Evolutionary conservation across 331 rosid species (phyloP).

Genomic region (Ulmus americana): DNA sequence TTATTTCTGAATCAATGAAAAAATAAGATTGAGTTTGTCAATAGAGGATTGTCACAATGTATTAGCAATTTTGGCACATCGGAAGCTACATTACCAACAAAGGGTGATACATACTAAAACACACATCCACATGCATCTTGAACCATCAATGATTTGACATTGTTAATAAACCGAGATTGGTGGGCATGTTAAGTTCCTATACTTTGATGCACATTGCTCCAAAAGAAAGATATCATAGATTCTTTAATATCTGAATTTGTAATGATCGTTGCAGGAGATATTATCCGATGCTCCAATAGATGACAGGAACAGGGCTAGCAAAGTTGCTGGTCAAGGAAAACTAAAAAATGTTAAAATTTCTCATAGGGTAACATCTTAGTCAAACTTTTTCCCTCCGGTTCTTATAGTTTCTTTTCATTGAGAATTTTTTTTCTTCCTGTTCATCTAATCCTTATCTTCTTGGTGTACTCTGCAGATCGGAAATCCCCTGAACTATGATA

Average conservation of each 20-base stretch:
- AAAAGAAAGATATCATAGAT: not conserved
- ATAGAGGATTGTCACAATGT: no score
- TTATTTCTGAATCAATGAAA: no score
- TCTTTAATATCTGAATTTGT: not conserved
- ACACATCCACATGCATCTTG: not conserved
- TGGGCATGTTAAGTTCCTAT: not conserved
- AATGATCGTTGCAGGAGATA: constrained; percentile 59
- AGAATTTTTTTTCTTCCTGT: not conserved
- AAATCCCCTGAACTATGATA: constrained; percentile 81
- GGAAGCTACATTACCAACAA: no score
- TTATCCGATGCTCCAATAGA: constrained; percentile 65
- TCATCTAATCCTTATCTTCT: not conserved
- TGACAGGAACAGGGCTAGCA: constrained; percentile 51
- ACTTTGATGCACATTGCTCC: not conserved
- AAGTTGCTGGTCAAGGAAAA: constrained; percentile 36
- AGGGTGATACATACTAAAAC: no score
- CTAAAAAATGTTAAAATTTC: constrained; percentile 72
- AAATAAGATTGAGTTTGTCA: no score
- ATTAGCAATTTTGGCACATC: no score
- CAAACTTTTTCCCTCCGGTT: constrained; percentile 18
- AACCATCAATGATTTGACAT: constrained; percentile 10
- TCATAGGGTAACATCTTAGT: constrained; percentile 55
- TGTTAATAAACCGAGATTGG: constrained; percentile 11
- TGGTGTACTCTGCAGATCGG: constrained; percentile 49
- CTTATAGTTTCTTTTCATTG: not conserved